phyloP scores from a whole-genome alignment of 495 filamentous ascomycete species.

The Aspergillus asperescens region DNA sequence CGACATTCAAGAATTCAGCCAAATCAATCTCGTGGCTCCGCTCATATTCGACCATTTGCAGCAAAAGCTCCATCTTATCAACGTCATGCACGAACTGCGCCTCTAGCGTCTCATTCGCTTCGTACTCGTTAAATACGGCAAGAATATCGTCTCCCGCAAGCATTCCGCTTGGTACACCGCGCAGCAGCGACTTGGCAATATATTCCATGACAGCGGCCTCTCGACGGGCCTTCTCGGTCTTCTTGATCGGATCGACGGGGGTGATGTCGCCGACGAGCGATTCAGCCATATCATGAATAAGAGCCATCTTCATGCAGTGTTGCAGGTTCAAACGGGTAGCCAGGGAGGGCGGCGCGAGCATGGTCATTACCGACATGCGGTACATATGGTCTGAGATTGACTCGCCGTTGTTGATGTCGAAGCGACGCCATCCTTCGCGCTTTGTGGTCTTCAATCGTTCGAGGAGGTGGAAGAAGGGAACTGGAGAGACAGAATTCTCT shows the following conservation, averaged over 20 bases:
- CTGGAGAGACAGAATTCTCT: slow-evolving; percentile 62
- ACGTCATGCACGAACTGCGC: slow-evolving; percentile 90
- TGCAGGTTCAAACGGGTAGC: slow-evolving; percentile 63
- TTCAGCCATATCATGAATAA: slow-evolving; percentile 98
- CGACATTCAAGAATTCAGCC: slow-evolving; percentile 76
- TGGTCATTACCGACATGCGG: slow-evolving; percentile 93
- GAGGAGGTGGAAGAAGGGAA: slow-evolving; percentile 90
- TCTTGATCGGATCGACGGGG: slow-evolving; percentile 63
- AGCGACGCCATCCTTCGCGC: slow-evolving; percentile 91
- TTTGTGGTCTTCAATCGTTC: slow-evolving; percentile 91
- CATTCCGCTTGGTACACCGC: slow-evolving; percentile 62
- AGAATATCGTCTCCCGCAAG: slow-evolving; percentile 61
- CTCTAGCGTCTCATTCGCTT: slow-evolving; percentile 75
- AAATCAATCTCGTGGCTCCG: slow-evolving; percentile 66
- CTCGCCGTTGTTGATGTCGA: slow-evolving; percentile 68
- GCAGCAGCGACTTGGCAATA: slow-evolving; percentile 65
- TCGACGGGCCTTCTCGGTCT: slow-evolving; percentile 76
- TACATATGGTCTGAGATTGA: slow-evolving; percentile 99
- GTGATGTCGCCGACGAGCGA: slow-evolving; percentile 93
- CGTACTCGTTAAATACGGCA: slow-evolving; percentile 87
- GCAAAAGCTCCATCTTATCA: slow-evolving; percentile 89
- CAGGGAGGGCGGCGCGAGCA: slow-evolving; percentile 81
- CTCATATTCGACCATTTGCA: slow-evolving; percentile 98
- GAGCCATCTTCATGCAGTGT: slow-evolving; percentile 85
- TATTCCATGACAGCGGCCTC: slow-evolving; percentile 88